phyloP scores from a whole-genome alignment of 1,284 basidiomycete genomes.

The Trichosporon coremiiforme region DNA sequence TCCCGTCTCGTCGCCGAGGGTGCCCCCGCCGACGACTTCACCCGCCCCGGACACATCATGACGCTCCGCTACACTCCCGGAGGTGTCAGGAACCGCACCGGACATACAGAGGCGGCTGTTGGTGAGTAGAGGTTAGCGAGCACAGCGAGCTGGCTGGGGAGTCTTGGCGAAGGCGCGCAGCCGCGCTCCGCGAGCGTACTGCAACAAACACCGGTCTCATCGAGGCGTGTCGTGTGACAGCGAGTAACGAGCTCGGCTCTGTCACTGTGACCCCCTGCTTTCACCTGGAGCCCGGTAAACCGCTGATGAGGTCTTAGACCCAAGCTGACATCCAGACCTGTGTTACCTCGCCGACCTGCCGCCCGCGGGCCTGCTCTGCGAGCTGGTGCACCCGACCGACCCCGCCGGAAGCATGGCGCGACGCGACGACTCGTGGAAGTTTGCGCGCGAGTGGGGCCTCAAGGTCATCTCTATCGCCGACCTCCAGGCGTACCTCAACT shows the following conservation, averaged over 20 bases:
- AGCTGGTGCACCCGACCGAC: slow-evolving; percentile 88
- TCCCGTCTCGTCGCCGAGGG: slow-evolving; percentile 73
- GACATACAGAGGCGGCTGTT: slow-evolving; percentile 90
- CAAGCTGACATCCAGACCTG: slow-evolving; percentile 63
- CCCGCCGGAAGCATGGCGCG: slow-evolving; percentile 90
- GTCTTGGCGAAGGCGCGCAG: no score
- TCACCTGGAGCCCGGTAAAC: no score
- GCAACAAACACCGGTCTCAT: no score
- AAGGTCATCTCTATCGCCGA: slow-evolving; percentile 91
- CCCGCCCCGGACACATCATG: slow-evolving; percentile 92
- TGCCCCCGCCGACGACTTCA: slow-evolving; percentile 73
- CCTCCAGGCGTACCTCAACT: slow-evolving; percentile 57
- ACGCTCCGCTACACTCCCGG: slow-evolving; percentile 84
- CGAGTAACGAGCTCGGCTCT: no score
- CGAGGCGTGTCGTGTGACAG: no score
- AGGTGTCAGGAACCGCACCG: slow-evolving; percentile 79
- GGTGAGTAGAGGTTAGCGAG: slow-evolving; percentile 60
- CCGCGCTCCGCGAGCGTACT: no score
- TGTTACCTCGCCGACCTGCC: slow-evolving; percentile 77
- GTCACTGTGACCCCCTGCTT: no score
- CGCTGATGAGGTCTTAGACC: neutral
- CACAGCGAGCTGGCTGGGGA: neutral
- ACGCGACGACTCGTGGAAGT: slow-evolving; percentile 87
- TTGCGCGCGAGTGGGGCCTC: slow-evolving; percentile 88
- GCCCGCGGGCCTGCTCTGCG: slow-evolving; percentile 84